Conservation (phyloP, 371 early-diverging fungal genomes). For the Apophysomyces trapeziformis region DNA sequence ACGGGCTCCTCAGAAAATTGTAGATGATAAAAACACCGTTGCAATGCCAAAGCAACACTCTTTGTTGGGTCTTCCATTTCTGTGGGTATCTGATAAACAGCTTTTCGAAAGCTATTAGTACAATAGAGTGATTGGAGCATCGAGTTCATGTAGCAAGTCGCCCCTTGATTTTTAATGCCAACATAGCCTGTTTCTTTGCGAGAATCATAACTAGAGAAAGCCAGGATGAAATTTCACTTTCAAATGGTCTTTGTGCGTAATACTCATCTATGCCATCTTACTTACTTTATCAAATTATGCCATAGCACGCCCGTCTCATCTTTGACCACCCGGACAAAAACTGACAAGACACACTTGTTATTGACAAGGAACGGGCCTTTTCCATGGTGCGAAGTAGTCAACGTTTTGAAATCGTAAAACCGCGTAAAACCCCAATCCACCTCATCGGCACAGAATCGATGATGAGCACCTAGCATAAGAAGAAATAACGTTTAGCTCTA, state of each 20-base stretch:
- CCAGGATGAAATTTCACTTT: neutral
- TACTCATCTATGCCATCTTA: neutral
- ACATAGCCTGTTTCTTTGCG: conserved; percentile 87
- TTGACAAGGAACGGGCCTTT: conserved; percentile 64
- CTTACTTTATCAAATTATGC: conserved; percentile 85
- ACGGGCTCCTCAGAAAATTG: conserved; percentile 71
- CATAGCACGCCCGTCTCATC: conserved; percentile 90
- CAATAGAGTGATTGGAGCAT: conserved; percentile 95
- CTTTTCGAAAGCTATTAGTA: conserved; percentile 89
- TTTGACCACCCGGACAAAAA: conserved; percentile 74
- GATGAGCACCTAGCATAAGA: conserved; percentile 58
- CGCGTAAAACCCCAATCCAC: conserved; percentile 36
- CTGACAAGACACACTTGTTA: conserved; percentile 66
- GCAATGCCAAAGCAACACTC: conserved; percentile 85
- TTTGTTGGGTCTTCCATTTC: conserved; percentile 78
- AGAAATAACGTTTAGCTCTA: neutral
- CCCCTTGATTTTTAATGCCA: conserved; percentile 96
- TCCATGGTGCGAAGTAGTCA: conserved; percentile 43
- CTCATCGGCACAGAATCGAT: conserved; percentile 79
- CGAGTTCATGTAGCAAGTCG: conserved; percentile 99
- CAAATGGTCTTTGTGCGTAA: too few species aligned
- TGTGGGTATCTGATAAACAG: conserved; percentile 87
- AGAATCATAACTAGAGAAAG: conserved; percentile 70
- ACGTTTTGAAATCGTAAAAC: conserved; percentile 23
- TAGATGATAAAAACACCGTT: conserved; percentile 90